Base-by-base conservation (phyloP, 2,329 filamentous ascomycete species). In the Reticulascus tulasneorum region DNA sequence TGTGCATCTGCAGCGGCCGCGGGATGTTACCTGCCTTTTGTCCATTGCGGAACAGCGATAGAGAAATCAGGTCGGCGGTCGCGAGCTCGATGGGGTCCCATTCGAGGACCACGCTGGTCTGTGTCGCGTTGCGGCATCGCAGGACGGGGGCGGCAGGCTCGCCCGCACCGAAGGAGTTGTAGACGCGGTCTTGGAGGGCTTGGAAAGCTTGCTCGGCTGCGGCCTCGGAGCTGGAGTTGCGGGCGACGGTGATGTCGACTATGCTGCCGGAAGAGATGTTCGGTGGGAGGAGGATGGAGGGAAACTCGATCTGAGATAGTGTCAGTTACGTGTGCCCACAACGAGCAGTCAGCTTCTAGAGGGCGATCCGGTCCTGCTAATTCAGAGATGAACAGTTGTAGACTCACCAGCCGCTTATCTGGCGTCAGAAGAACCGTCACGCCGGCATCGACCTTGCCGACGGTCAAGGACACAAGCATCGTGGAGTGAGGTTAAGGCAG, bases 371-470 rank as follows among this genome's bases (percentile, higher is more conserved):
- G 24, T 25, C 20, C 35, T 16, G 20, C 22, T 12, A 34, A 12
- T 9, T 12, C 15, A 13, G n/a, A 18, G 10, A 12, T 9, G 12
- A 19, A 15, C 36, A 18, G 12, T 8, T n/a, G 38, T 43, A 29
- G 43, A 63, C 82, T 56, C 79, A 96, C 91, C 54, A 98, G 76
- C 59, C 93, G 84, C 67, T 97, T 97, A 65, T 98, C 93, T 59
- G 94, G 86, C 30, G 93, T 98, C 56, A 98, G 71, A 37, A 98
- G 82, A 45, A 98, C 93, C 32, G 93, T 94, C 59, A 98, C 91
- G 66, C 93, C 93, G 55, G 93, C 93, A 66, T 98, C 93, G 66
- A 98, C 93, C 72, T 98, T 98, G 73, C 93, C 93, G 65, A 98
- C 93, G 33, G 91, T 97, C 59, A 98, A 77, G 49, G 93, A 97